Evolutionary conservation across 352 stramenopile species (phyloP).

Genomic region (Globisporangium carolinianum): DNA sequence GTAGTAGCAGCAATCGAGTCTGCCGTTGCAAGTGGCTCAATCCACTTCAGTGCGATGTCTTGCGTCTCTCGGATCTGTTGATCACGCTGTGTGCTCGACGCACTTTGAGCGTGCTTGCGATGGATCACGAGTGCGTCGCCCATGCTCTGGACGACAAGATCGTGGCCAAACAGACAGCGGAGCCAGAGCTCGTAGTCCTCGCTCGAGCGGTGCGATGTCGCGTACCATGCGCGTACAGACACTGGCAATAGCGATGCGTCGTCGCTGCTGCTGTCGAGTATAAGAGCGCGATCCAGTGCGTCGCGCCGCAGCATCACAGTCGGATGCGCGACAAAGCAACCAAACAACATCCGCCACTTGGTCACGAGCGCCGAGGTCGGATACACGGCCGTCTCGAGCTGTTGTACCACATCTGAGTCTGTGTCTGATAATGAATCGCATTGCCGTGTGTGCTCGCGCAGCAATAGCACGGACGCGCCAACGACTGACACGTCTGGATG

Average conservation of each 20-base stretch:
- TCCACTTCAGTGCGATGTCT: conserved; percentile 11
- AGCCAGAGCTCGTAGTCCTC: conserved; percentile 87
- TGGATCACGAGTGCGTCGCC: conserved; percentile 51
- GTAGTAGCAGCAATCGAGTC: too few relatives aligned
- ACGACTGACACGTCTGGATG: conserved; percentile 33
- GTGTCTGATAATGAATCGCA: not conserved
- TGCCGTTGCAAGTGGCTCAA: conserved; percentile 1
- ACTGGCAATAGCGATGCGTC: too few relatives aligned
- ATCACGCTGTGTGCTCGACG: conserved; percentile 12
- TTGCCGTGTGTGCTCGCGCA: conserved; percentile 6
- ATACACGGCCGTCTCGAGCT: conserved; percentile 28
- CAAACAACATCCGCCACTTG: conserved; percentile 71
- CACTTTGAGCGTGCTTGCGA: conserved; percentile 23
- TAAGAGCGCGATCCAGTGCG: conserved; percentile 21
- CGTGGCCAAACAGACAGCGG: conserved; percentile 29
- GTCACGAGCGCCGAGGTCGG: conserved; percentile 50
- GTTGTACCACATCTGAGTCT: not conserved
- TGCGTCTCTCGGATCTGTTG: conserved; percentile 41
- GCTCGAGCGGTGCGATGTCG: conserved; percentile 21
- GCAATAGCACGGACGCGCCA: conserved; percentile 28
- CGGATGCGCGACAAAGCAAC: conserved; percentile 70
- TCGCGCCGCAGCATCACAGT: conserved; percentile 71
- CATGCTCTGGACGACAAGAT: conserved; percentile 39
- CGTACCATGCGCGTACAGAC: conserved; percentile 10
- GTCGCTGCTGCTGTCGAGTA: conserved; percentile 8